Percentiles rank a stretch among this genome's conserved stretches.
Evolutionary conservation across 2,329 filamentous ascomycete genomes (phyloP).

Genomic region (Fusarium sp.): DNA sequence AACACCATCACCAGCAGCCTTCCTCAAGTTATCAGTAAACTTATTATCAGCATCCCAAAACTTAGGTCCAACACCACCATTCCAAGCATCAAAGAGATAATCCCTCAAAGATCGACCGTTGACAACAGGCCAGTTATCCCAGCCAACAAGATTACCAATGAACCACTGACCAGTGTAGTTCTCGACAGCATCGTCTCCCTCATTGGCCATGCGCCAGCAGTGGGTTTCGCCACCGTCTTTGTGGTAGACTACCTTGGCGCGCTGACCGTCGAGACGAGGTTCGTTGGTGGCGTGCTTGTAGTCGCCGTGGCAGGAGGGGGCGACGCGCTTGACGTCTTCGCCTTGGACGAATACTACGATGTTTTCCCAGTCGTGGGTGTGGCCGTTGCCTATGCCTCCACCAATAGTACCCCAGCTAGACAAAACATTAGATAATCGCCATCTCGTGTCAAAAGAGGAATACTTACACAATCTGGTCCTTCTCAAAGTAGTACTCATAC

Average conservation of each 20-base stretch:
- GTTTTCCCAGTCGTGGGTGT: constrained; percentile 33
- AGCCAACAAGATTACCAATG: constrained; percentile 40
- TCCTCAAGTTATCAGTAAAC: constrained; percentile 17
- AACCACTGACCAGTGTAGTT: constrained; percentile 53
- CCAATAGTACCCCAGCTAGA: constrained; percentile 19
- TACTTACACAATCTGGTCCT: constrained; percentile 22
- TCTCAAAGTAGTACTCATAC: constrained; percentile 38
- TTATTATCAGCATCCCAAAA: constrained; percentile 17
- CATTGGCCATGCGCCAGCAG: constrained; percentile 50
- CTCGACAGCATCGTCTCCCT: constrained; percentile 44
- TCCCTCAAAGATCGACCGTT: constrained; percentile 18
- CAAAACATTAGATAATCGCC: too few species aligned
- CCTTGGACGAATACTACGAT: constrained; percentile 27
- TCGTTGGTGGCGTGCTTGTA: constrained; percentile 15
- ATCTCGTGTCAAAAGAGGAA: rapidly evolving
- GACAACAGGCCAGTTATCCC: constrained; percentile 41
- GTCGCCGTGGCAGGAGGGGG: constrained; percentile 18
- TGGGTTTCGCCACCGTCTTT: constrained; percentile 52
- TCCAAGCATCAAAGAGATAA: constrained; percentile 19
- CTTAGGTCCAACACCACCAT: constrained; percentile 14
- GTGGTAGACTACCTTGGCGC: constrained; percentile 54
- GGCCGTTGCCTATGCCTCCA: constrained; percentile 1
- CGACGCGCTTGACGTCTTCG: constrained; percentile 26
- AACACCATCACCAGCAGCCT: constrained; percentile 21
- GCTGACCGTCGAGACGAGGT: constrained; percentile 29